Base-by-base conservation (phyloP, 345 rosid genomes). In the Hibiscus syriacus region DNA sequence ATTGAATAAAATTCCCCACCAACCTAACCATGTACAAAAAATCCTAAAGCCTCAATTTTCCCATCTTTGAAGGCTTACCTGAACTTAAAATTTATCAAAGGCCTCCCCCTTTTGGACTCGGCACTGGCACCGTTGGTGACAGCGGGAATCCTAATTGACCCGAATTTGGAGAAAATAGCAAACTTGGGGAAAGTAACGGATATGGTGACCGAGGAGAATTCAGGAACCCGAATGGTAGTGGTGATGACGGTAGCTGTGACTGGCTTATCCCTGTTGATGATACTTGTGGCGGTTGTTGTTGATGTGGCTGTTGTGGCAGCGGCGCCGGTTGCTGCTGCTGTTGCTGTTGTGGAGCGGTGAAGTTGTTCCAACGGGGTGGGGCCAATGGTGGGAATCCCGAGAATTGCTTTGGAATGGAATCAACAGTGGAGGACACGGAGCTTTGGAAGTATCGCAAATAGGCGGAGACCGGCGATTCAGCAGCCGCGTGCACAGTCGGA, bases 171-270 rank as follows among this genome's bases (percentile, higher is more conserved):
- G 96, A 87, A 57, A 90, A 77, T 55, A 85, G 75, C 68, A 78
- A 55, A 70, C 86, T 74, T 41, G 91, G 93, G 22, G 96, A 92
- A 36, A 83, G 80, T 39, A 86, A 70, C 48, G 85, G 83, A 48
- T 83, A 82, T 0, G 92, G 85, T 0, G 98, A 84, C 65, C 80
- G 73, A 2, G 98, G 95, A 43, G 99, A 91, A 66, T 77, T 92
- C 58, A 87, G 61, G 78, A 96, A 90, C 16, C 99, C 99, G 13
- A 88, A 89, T 4, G 88, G 79, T 23, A 73, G 63, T 14, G 83
- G 86, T 4, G 85, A 77, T 4, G 78, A 45, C 0, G 87, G 83
- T 30, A 83, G 41, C 58, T 82, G 83, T 13, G 82, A 84, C 71
- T 74, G 84, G 16, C 17, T 11, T 36, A 60, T 11, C 49, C 69